Conservation (phyloP, 1,139 yeast genomes). For the Yamadazyma membranifaciens region DNA sequence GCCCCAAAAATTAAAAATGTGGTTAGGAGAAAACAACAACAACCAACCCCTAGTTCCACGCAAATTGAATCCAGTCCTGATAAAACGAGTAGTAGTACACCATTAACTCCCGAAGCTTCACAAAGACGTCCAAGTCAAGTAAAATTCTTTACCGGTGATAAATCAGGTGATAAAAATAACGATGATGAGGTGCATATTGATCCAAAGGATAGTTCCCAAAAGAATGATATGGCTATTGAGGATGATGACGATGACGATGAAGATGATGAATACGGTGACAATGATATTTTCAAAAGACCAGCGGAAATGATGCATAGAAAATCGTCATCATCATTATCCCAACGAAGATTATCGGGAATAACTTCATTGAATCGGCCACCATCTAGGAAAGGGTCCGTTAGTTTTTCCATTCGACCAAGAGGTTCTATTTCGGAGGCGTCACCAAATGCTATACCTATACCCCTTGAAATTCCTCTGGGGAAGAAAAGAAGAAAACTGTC, state of each 20-base stretch:
- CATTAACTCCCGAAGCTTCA: conserved; percentile 14
- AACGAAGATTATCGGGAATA: conserved; percentile 39
- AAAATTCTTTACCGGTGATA: conserved; percentile 6
- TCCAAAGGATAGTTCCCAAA: conserved; percentile 27
- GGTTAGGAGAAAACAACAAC: conserved; percentile 17
- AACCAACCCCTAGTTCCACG: conserved; percentile 7
- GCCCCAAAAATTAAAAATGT: conserved; percentile 39
- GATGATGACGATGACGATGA: conserved; percentile 18
- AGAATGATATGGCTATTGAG: conserved; percentile 8
- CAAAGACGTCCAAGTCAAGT: conserved; percentile 3
- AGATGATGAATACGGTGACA: conserved; percentile 28
- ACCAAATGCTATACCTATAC: conserved; percentile 24
- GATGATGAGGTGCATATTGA: conserved; percentile 25
- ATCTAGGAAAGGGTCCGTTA: conserved; percentile 24
- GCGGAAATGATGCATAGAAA: conserved; percentile 22
- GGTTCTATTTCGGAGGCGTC: conserved; percentile 14
- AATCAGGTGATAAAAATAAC: conserved; percentile 4
- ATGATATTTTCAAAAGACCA: conserved; percentile 33
- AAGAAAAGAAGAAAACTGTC: conserved; percentile 32
- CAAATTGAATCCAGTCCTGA: conserved; percentile 5
- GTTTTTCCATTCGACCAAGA: conserved; percentile 14
- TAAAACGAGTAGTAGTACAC: neutral
- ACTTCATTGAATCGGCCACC: conserved; percentile 29
- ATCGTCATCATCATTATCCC: conserved; percentile 31
- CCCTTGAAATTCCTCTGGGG: conserved; percentile 37